A percentile compares a stretch with the other conserved stretches of the same genome.
These are phyloP conservation scores for Coemansia sp. DNA, from an alignment of 192 early-diverging fungal species.

Conservation along the genomic window DNA sequence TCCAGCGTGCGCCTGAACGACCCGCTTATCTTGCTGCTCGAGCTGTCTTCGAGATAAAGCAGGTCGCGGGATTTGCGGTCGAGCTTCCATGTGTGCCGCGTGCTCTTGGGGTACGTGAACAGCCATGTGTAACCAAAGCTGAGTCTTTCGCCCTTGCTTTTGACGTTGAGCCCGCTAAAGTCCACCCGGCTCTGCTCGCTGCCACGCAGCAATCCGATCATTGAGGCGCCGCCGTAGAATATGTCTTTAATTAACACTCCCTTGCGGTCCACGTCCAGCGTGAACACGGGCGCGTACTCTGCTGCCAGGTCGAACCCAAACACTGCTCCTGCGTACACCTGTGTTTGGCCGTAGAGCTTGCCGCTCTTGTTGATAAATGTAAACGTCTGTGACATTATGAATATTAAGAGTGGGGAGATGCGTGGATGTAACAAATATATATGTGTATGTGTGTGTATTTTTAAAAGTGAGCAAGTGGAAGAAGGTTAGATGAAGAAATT, in stretches of 20 bases:
- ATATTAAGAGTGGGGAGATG: not conserved
- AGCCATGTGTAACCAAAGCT: conserved; percentile 17
- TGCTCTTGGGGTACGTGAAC: conserved; percentile 15
- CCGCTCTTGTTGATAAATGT: conserved; percentile 23
- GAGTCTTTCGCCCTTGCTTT: conserved; percentile 15
- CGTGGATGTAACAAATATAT: too few relatives aligned
- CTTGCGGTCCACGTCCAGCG: conserved; percentile 7
- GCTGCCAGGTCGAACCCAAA: conserved; percentile 12
- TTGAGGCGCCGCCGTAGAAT: conserved; percentile 15
- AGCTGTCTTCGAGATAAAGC: conserved; percentile 9
- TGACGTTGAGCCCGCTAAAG: conserved; percentile 5
- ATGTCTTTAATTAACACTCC: conserved; percentile 10
- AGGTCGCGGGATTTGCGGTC: conserved; percentile 9
- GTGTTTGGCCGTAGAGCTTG: conserved; percentile 12
- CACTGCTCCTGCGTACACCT: conserved; percentile 16
- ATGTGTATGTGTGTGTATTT: too few relatives aligned
- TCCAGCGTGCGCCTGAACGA: too few relatives aligned
- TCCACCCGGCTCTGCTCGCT: conserved; percentile 15
- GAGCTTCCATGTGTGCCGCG: conserved; percentile 9
- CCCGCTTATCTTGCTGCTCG: conserved; percentile 3
- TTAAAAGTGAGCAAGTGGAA: too few relatives aligned
- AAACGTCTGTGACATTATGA: conserved; percentile 17
- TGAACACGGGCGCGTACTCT: conserved; percentile 12
- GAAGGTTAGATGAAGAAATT: too few relatives aligned
- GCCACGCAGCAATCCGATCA: conserved; percentile 9